phyloP scores from a whole-genome alignment of 1,284 basidiomycete species.

The Apiotrichum brassicae region DNA sequence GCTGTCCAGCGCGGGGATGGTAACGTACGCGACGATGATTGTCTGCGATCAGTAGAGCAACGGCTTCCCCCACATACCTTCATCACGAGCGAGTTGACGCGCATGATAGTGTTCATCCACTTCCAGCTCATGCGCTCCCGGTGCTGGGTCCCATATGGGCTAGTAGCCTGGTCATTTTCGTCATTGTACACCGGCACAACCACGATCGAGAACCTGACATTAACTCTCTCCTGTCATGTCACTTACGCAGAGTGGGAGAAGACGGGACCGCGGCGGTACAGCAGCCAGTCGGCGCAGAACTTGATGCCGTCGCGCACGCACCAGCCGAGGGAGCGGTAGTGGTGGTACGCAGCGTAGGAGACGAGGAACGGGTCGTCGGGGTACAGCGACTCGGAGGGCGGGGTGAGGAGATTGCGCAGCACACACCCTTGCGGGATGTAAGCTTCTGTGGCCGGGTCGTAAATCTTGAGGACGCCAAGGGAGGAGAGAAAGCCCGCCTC shows the following conservation, averaged over 20 bases:
- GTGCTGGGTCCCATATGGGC: slow-evolving; percentile 52
- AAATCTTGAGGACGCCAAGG: slow-evolving; percentile 75
- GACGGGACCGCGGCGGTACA: slow-evolving; percentile 92
- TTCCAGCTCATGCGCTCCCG: slow-evolving; percentile 81
- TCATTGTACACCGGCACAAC: slow-evolving; percentile 53
- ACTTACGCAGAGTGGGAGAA: slow-evolving; percentile 93
- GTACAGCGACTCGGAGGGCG: slow-evolving; percentile 17
- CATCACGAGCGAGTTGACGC: slow-evolving; percentile 94
- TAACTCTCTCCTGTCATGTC: too few relatives aligned
- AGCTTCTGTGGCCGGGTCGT: slow-evolving; percentile 53
- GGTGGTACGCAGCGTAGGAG: slow-evolving; percentile 86
- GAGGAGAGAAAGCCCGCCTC: slow-evolving; percentile 90
- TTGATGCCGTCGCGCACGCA: slow-evolving; percentile 93
- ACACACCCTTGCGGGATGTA: slow-evolving; percentile 49
- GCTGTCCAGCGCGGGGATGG: slow-evolving; percentile 66
- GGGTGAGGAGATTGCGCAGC: slow-evolving; percentile 35
- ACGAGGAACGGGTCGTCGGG: slow-evolving; percentile 88
- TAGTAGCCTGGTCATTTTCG: slow-evolving; percentile 59
- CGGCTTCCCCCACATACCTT: slow-evolving; percentile 63
- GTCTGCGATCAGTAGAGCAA: slow-evolving; percentile 59
- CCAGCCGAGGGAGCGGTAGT: slow-evolving; percentile 97
- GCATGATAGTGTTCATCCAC: slow-evolving; percentile 94
- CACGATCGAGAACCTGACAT: neutral
- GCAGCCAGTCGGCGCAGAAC: slow-evolving; percentile 90
- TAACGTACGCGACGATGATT: slow-evolving; percentile 80